Evolutionary conservation across 768 basidiomycete species (phyloP).

Genomic region (Phlebiopsis flavidoalba): DNA sequence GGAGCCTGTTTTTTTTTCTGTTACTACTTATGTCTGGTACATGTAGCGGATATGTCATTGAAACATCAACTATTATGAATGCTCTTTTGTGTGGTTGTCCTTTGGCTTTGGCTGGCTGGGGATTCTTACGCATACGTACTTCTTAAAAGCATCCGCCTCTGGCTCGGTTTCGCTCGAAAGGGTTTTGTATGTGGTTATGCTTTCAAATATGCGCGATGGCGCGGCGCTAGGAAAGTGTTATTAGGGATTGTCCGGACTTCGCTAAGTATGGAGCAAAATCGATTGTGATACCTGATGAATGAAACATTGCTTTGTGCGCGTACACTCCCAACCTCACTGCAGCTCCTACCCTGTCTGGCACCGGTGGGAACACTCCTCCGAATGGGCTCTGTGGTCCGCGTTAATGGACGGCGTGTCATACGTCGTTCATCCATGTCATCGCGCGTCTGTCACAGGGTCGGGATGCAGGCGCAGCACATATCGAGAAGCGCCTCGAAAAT

Average conservation of each 20-base stretch:
- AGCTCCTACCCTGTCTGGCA: conserved; percentile 65
- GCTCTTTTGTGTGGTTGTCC: not conserved
- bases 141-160: conserved; percentile 3
- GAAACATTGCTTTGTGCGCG: too few species aligned
- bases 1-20: not conserved
- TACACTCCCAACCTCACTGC: conserved; percentile 87
- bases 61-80: not conserved
- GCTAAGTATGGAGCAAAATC: conserved; percentile 86
- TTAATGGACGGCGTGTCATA: conserved; percentile 59
- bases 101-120: not conserved
- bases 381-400: conserved; percentile 31
- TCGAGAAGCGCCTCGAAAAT: conserved; percentile 86
- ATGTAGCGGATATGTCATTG: not conserved
- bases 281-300: conserved; percentile 68
- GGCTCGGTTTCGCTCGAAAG: conserved; percentile 23
- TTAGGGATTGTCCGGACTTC: conserved; percentile 12
- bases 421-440: conserved; percentile 33
- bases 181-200: conserved; percentile 72
- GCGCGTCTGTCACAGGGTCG: conserved; percentile 50
- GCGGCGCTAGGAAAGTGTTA: conserved; percentile 56
- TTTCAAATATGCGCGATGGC: conserved; percentile 76
- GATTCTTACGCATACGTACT: conserved; percentile 12
- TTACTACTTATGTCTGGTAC: not conserved
- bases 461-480: conserved; percentile 85
- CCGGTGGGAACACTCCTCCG: conserved; percentile 56